Conservation (phyloP, 495 filamentous ascomycete genomes). For the Chaetomium cochliodes region DNA sequence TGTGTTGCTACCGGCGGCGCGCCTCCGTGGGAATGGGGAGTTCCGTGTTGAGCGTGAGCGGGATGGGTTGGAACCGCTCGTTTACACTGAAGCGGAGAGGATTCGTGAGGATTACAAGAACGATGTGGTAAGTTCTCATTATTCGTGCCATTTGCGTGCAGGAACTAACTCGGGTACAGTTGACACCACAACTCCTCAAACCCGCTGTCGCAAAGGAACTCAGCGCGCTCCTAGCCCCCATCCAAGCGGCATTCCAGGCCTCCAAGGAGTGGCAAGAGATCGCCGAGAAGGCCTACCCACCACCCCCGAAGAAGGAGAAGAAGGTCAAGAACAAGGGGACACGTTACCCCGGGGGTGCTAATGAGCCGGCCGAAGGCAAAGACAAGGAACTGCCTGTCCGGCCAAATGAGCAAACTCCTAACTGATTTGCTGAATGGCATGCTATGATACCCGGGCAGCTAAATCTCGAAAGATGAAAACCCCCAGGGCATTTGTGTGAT, state of each 20-base stretch:
- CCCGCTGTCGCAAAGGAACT: constrained; percentile 68
- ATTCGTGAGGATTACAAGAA: constrained; percentile 75
- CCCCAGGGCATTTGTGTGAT: neutral
- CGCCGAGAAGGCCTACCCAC: constrained; percentile 58
- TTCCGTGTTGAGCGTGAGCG: constrained; percentile 58
- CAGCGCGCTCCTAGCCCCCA: constrained; percentile 69
- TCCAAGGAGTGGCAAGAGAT: constrained; percentile 80
- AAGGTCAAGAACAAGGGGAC: constrained; percentile 63
- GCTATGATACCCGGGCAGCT: neutral
- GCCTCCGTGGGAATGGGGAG: constrained; percentile 52
- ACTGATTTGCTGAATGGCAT: neutral
- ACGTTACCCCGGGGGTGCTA: constrained; percentile 45
- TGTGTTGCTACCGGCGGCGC: constrained; percentile 71
- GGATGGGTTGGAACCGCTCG: constrained; percentile 66
- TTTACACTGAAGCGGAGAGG: constrained; percentile 69
- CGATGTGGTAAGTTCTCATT: constrained; percentile 64
- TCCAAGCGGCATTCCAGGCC: constrained; percentile 66
- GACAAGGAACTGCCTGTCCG: constrained; percentile 18
- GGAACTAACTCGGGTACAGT: constrained; percentile 45
- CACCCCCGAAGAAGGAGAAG: constrained; percentile 30
- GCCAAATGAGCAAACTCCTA: constrained; percentile 18
- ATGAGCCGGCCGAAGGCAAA: constrained; percentile 14
- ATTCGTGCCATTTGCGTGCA: neutral
- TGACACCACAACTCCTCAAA: constrained; percentile 84
- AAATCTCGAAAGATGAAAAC: neutral